Evolutionary conservation across 805 yeast species (phyloP).

Genomic region (Saturnispora sekii): DNA sequence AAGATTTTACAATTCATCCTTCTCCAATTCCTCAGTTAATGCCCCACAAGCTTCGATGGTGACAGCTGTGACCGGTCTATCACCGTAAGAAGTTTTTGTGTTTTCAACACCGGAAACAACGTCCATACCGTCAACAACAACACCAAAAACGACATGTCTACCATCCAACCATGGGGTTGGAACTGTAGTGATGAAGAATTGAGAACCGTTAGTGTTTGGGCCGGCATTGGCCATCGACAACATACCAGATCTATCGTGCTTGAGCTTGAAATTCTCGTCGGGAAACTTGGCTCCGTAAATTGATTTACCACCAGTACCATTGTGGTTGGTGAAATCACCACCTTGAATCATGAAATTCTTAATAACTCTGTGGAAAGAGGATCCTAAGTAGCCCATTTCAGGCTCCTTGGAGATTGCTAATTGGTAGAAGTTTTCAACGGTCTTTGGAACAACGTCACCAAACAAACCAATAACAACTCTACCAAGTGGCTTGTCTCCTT

Average conservation of each 20-base stretch:
- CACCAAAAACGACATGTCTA: conserved; percentile 93
- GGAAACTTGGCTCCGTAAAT: conserved; percentile 59
- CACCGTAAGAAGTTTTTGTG: conserved; percentile 60
- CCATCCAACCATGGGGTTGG: conserved; percentile 89
- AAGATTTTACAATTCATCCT: conserved; percentile 8
- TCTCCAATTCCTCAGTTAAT: conserved; percentile 25
- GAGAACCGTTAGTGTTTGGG: conserved; percentile 79
- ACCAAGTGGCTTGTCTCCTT: conserved; percentile 71
- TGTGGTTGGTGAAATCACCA: conserved; percentile 65
- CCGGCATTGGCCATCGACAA: conserved; percentile 80
- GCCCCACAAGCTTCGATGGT: conserved; percentile 67
- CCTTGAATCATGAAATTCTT: conserved; percentile 71
- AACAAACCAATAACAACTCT: conserved; percentile 80
- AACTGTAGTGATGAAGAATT: conserved; percentile 90
- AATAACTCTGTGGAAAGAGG: conserved; percentile 66
- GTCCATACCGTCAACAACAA: conserved; percentile 82
- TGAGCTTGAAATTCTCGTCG: conserved; percentile 60
- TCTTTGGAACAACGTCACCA: conserved; percentile 80
- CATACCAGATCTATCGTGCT: conserved; percentile 60
- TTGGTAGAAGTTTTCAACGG: conserved; percentile 81
- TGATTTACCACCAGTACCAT: conserved; percentile 68
- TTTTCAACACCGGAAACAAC: conserved; percentile 66
- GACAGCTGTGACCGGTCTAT: conserved; percentile 60
- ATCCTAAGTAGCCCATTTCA: conserved; percentile 48
- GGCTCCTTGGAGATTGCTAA: conserved; percentile 70